Evolutionary conservation across 495 filamentous ascomycete genomes (phyloP).

Genomic region (Filosporella fistucella): DNA sequence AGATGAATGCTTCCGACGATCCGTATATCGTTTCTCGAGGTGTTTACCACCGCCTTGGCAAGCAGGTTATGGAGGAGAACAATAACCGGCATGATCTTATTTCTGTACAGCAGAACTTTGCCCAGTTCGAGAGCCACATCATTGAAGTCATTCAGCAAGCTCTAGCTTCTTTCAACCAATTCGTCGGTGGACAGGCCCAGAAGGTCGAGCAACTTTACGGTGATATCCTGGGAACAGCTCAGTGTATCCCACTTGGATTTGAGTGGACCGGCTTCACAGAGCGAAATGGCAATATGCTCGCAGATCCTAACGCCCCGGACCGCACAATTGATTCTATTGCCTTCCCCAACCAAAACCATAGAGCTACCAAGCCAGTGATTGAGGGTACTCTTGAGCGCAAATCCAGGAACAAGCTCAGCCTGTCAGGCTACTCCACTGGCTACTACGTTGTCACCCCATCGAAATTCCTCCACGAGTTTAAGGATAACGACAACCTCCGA

Average conservation of each 20-base stretch:
- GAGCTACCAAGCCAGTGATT: constrained; percentile 73
- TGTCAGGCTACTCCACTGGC: constrained; percentile 69
- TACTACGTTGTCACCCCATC: constrained; percentile 89
- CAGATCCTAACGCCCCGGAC: constrained; percentile 70
- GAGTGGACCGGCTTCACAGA: constrained; percentile 84
- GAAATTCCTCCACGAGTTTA: constrained; percentile 92
- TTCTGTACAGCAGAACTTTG: constrained; percentile 82
- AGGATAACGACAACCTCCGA: constrained; percentile 79
- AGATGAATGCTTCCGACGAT: constrained; percentile 65
- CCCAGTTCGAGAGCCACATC: constrained; percentile 82
- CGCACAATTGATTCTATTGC: constrained; percentile 65
- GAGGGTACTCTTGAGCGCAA: constrained; percentile 87
- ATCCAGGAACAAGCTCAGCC: constrained; percentile 65
- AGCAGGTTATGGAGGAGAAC: constrained; percentile 93
- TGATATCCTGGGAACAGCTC: constrained; percentile 73
- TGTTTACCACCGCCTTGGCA: constrained; percentile 76
- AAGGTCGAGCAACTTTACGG: constrained; percentile 71
- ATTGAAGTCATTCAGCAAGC: constrained; percentile 76
- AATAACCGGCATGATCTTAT: constrained; percentile 88
- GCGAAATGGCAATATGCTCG: constrained; percentile 65
- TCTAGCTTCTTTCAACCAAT: constrained; percentile 73
- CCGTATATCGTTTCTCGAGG: constrained; percentile 85
- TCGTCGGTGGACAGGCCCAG: constrained; percentile 75
- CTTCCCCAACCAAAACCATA: constrained; percentile 87
- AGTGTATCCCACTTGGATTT: constrained; percentile 81